A percentile compares a stretch with the other conserved stretches of the same genome.
Evolutionary conservation across 176 grass and related monocot species (phyloP).

Genomic region (Oryza rufipogon): DNA sequence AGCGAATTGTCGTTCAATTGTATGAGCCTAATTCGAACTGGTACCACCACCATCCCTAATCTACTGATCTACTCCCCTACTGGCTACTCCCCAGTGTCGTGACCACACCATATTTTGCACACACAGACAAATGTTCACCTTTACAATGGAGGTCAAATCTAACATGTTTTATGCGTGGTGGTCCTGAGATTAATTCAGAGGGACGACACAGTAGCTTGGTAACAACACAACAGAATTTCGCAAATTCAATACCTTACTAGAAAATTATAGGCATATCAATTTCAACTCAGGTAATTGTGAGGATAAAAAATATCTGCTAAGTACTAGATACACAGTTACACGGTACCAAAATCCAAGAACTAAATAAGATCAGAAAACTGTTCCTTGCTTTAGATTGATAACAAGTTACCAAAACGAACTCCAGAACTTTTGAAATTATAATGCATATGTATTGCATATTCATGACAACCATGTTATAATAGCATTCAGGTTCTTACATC

Average conservation of each 20-base stretch:
- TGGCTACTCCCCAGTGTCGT: neutral
- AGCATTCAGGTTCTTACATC: slow-evolving; percentile 21
- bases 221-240: neutral
- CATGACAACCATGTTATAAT: slow-evolving; percentile 11
- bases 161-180: neutral
- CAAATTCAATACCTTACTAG: neutral
- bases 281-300: neutral
- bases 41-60: neutral
- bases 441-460: neutral
- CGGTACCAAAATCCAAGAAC: neutral
- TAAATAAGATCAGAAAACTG: neutral
- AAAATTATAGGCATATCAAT: neutral
- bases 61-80: neutral
- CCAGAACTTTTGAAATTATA: neutral
- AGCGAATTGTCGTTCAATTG: neutral
- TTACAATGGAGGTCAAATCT: neutral
- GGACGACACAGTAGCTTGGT: neutral
- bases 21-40: neutral
- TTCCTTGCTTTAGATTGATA: neutral
- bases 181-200: neutral
- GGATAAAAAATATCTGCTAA: neutral
- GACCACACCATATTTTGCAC: neutral
- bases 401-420: neutral
- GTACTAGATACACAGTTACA: neutral
- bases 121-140: neutral